Base-by-base conservation (phyloP, 2,329 filamentous ascomycete genomes). In the Zymoseptoria passerinii region DNA sequence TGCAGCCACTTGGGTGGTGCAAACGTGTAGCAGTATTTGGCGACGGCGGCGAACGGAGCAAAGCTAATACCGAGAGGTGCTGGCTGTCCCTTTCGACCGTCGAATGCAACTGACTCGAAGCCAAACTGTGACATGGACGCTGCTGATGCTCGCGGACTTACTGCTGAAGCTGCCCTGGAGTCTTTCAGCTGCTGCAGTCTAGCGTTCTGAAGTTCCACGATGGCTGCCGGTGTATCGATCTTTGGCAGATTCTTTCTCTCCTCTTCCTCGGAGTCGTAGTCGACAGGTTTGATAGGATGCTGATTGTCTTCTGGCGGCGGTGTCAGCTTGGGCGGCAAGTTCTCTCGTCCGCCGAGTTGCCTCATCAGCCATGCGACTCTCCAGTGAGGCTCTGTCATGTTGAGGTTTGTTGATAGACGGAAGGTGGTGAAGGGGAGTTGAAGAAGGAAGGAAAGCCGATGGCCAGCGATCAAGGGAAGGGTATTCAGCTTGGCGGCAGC, bases 21-120 rank as follows among this genome's bases (percentile, higher is more conserved):
- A 68, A 81, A 89, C 56, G 73, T 77, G 61, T 81, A 78, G 0
- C 83, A 82, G 65, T 86, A 90, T 19, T 76, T 77, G 27, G 75
- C 71, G 23, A 89, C 72, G 0, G 83, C 73, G 6, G 70, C 48
- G 53, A 79, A 74, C 1, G 77, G 73, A 19, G 68, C 69, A 63
- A 77, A 78, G 40, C 58, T 58, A 51, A 73, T 68, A 20, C 65
- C 66, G 19, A 66, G 20, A 3, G 70, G 66, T 2, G 72, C 69
- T 18, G 71, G 65, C 35, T 75, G 66, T 29, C 74, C 74, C 35
- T 63, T 64, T 51, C 62, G 63, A n/a, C 51, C 19, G 50, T 68
- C 65, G 50, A 65, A 57, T 29, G 59, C 51, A 35, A 62, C 48
- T 20, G 10, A 28, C 20, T 27, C 4, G 18, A 18, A 40, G n/a